These are phyloP conservation scores for Rhodotorula mucilaginosa DNA, from an alignment of 1,284 basidiomycete species.

Conservation along the genomic window DNA sequence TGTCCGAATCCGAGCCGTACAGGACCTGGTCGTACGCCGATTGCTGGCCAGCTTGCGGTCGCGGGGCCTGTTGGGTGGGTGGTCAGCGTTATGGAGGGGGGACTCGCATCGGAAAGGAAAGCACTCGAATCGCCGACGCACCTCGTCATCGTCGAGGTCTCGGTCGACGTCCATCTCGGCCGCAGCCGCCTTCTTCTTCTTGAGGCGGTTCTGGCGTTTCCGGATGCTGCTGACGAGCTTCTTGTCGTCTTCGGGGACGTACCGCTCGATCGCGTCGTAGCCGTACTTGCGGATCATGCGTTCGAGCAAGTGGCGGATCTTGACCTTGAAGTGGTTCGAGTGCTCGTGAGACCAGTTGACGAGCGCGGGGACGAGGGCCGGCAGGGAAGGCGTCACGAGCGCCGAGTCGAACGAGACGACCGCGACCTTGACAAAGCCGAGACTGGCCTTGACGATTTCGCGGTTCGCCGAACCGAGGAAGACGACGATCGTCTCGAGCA, in stretches of 20 bases:
- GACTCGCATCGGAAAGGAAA: too few relatives aligned
- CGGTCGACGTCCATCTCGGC: constrained; percentile 53
- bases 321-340: constrained; percentile 97
- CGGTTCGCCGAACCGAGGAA: constrained; percentile 91
- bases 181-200: constrained; percentile 63
- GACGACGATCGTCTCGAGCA: constrained; percentile 81
- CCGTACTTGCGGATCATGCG: constrained; percentile 88
- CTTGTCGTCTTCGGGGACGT: constrained; percentile 66
- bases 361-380: constrained; percentile 75
- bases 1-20: constrained; percentile 66
- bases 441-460: constrained; percentile 93
- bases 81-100: too few relatives aligned
- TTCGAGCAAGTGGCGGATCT: constrained; percentile 96
- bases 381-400: constrained; percentile 71
- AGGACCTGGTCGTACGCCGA: constrained; percentile 94
- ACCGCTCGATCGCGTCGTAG: constrained; percentile 68
- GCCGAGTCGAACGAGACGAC: constrained; percentile 76
- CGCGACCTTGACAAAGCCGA: constrained; percentile 92
- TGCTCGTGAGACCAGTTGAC: constrained; percentile 93
- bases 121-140: constrained; percentile 46
- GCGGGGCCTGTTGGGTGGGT: constrained; percentile 49
- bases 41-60: constrained; percentile 60
- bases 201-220: constrained; percentile 86
- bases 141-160: constrained; percentile 56
- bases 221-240: constrained; percentile 84